Conservation (phyloP, 2,329 filamentous ascomycete genomes). For the Stachybotrys chartarum region DNA sequence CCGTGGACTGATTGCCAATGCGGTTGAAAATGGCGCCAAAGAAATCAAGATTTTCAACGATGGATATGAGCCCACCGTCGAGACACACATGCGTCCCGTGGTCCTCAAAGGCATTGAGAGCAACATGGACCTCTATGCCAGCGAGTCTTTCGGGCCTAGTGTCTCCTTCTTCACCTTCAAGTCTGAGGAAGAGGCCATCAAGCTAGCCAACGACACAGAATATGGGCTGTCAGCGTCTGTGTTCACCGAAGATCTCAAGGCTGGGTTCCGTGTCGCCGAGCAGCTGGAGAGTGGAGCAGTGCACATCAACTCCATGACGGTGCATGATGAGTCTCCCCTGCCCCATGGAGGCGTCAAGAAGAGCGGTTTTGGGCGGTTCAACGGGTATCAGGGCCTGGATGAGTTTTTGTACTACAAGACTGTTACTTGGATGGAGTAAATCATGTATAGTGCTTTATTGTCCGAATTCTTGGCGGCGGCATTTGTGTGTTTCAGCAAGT, state of each 20-base stretch:
- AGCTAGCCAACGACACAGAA: conserved; percentile 70
- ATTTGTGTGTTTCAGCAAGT: background rate
- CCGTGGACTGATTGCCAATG: conserved; percentile 4
- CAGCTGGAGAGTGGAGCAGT: conserved; percentile 55
- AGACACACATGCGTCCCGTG: conserved; percentile 4
- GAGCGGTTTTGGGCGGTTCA: conserved; percentile 54
- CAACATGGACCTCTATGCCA: conserved; percentile 3
- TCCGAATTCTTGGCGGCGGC: background rate
- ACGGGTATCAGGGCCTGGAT: conserved; percentile 17
- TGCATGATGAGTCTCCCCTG: conserved; percentile 53
- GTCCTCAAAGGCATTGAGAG: conserved; percentile 1
- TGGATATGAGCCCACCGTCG: background rate
- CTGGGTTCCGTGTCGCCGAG: conserved; percentile 47
- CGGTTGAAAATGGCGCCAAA: conserved; percentile 4
- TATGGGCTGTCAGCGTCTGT: conserved; percentile 65
- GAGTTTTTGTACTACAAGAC: conserved; percentile 14
- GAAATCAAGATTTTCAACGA: conserved; percentile 1
- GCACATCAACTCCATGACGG: conserved; percentile 55
- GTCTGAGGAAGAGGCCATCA: conserved; percentile 48
- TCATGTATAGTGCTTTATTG: too few species aligned
- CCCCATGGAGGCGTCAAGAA: conserved; percentile 58
- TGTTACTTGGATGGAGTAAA: conserved; percentile 12
- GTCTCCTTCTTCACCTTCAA: conserved; percentile 5
- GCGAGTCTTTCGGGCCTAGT: conserved; percentile 8
- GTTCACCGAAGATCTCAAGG: conserved; percentile 58